These are phyloP conservation scores for Pseudopyrenochaeta lycopersici DNA, from an alignment of 2,329 filamentous ascomycete species.

Conservation along the genomic window DNA sequence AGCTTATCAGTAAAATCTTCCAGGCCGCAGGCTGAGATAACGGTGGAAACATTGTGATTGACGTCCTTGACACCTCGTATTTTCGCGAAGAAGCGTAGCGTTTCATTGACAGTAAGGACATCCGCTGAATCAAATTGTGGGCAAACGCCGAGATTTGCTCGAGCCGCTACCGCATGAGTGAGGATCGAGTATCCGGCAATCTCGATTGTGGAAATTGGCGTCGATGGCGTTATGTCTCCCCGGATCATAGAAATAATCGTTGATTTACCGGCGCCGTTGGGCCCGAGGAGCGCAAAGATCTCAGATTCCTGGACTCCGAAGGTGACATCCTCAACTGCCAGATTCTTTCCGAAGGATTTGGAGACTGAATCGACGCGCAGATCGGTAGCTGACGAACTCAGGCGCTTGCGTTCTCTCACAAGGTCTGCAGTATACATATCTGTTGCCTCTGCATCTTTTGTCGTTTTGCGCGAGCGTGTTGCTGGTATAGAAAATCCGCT, in stretches of 20 bases:
- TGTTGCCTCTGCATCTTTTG: constrained; percentile 60
- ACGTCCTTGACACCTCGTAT: constrained; percentile 79
- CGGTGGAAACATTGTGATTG: constrained; percentile 77
- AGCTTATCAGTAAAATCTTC: constrained; percentile 73
- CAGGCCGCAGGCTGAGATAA: constrained; percentile 81
- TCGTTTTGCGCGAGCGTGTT: constrained; percentile 49
- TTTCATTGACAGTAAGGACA: constrained; percentile 85
- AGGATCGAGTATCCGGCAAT: constrained; percentile 76
- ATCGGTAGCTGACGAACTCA: constrained; percentile 73
- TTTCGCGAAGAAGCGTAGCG: constrained; percentile 84
- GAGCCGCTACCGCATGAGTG: constrained; percentile 71
- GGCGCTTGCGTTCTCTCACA: constrained; percentile 66
- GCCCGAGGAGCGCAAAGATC: constrained; percentile 86
- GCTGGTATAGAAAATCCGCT: constrained; percentile 57
- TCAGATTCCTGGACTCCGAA: constrained; percentile 81
- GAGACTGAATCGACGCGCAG: constrained; percentile 79
- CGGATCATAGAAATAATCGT: constrained; percentile 88
- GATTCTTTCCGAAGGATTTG: constrained; percentile 71
- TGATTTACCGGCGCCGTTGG: constrained; percentile 89
- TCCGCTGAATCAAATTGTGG: constrained; percentile 80
- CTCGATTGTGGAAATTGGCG: constrained; percentile 73
- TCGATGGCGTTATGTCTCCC: constrained; percentile 78
- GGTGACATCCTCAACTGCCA: constrained; percentile 81
- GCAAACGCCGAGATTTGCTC: constrained; percentile 82
- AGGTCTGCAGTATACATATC: constrained; percentile 65